These are phyloP conservation scores for Boletus bicolor DNA, from an alignment of 768 basidiomycete species.

Conservation along the genomic window DNA sequence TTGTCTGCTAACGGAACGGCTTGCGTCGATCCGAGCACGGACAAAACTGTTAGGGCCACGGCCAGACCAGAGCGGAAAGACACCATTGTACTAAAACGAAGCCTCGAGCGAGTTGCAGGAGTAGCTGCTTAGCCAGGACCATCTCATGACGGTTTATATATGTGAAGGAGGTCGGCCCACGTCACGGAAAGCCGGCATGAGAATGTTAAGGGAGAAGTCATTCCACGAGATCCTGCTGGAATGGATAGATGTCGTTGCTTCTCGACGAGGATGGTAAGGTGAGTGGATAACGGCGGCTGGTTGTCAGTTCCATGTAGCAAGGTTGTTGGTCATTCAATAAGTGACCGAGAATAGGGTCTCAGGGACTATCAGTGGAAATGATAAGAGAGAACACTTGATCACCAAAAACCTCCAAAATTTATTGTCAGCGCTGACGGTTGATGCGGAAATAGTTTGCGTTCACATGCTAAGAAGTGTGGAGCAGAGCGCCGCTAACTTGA, in stretches of 20 bases:
- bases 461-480: background rate
- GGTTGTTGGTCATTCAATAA: background rate
- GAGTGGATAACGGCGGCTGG: background rate
- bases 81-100: slow-evolving; percentile 13
- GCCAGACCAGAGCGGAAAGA: slow-evolving; percentile 8
- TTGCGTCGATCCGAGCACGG: slow-evolving; percentile 9
- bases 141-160: slow-evolving; percentile 18
- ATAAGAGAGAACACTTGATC: background rate
- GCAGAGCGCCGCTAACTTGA: background rate
- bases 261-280: background rate
- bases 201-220: background rate
- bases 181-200: background rate
- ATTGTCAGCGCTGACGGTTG: background rate
- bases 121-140: background rate
- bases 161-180: background rate
- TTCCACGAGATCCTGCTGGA: background rate
- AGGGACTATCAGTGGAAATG: background rate
- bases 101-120: background rate
- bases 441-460: background rate
- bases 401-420: background rate
- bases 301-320: background rate
- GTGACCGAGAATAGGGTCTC: background rate
- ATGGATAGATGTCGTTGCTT: background rate
- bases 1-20: slow-evolving; percentile 22
- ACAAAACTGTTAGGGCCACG: slow-evolving; percentile 3